A percentile compares a stretch with the other conserved stretches of the same genome.
Conservation (phyloP, 768 basidiomycete genomes). For the Tylopilus felleus region DNA sequence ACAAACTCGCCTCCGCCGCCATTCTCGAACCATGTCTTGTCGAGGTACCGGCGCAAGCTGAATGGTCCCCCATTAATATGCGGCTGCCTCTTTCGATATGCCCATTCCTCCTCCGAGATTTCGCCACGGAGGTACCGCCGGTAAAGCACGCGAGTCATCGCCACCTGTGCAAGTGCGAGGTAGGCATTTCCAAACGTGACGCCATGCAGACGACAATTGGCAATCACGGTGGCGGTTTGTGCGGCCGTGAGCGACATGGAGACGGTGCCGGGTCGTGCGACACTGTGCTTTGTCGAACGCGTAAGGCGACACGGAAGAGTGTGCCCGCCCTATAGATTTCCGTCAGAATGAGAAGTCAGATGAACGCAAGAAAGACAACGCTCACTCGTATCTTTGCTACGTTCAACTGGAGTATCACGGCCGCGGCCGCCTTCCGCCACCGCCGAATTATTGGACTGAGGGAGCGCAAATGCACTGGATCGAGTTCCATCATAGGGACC, state of each 20-base stretch:
- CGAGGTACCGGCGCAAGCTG: conserved; percentile 49
- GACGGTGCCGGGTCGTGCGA: conserved; percentile 34
- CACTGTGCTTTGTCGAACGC: conserved; percentile 31
- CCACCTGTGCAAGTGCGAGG: conserved; percentile 50
- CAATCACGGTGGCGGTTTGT: conserved; percentile 31
- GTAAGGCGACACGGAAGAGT: conserved; percentile 48
- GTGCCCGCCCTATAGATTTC: conserved; percentile 48
- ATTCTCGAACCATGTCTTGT: conserved; percentile 41
- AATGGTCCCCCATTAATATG: conserved; percentile 48
- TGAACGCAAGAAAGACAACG: too few species aligned
- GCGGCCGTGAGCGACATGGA: conserved; percentile 26
- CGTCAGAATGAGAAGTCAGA: too few species aligned
- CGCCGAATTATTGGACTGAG: not conserved
- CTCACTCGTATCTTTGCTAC: too few species aligned
- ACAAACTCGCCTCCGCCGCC: conserved; percentile 46
- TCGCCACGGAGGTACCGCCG: conserved; percentile 45
- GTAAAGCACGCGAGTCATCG: conserved; percentile 48
- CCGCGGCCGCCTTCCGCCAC: too few species aligned
- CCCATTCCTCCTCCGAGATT: conserved; percentile 52
- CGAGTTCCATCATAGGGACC: too few species aligned
- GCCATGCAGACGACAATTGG: conserved; percentile 38
- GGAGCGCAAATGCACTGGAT: not conserved
- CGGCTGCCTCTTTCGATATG: conserved; percentile 45
- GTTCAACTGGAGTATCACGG: too few species aligned
- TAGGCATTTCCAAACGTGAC: conserved; percentile 52